phyloP scores from a whole-genome alignment of 306 rosid species.

The Quercus engelmannii region DNA sequence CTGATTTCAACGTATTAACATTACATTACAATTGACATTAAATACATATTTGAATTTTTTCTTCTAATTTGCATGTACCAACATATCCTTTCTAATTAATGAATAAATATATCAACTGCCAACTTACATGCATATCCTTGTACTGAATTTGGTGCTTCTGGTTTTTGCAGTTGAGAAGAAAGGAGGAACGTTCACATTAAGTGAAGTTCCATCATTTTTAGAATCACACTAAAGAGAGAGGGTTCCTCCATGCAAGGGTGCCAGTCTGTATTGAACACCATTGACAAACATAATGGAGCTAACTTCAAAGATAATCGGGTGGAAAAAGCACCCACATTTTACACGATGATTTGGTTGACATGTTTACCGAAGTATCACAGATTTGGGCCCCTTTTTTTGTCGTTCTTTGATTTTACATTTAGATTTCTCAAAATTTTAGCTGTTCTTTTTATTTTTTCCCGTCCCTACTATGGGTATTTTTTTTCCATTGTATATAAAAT shows the following conservation, averaged over 20 bases:
- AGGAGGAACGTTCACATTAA: slow-evolving; percentile 33
- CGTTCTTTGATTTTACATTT: background rate
- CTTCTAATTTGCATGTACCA: background rate
- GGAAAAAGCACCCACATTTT: background rate
- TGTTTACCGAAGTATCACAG: background rate
- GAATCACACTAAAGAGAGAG: background rate
- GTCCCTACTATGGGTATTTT: background rate
- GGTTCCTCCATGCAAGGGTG: background rate
- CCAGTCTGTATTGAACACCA: background rate
- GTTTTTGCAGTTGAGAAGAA: slow-evolving; percentile 37
- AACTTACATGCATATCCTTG: background rate
- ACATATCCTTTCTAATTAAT: background rate
- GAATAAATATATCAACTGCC: background rate
- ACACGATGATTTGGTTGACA: background rate
- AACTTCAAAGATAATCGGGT: background rate
- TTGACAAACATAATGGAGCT: slow-evolving; percentile 17
- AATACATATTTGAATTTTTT: background rate
- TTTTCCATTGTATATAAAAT: too few relatives aligned
- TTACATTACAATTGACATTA: background rate
- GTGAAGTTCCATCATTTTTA: background rate
- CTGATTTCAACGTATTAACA: background rate
- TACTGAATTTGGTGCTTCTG: slow-evolving; percentile 19
- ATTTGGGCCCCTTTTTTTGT: background rate
- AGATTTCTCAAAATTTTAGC: background rate
- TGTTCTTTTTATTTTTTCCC: background rate